Base-by-base conservation (phyloP, 768 basidiomycete genomes). In the Crassisporium funariophilum region DNA sequence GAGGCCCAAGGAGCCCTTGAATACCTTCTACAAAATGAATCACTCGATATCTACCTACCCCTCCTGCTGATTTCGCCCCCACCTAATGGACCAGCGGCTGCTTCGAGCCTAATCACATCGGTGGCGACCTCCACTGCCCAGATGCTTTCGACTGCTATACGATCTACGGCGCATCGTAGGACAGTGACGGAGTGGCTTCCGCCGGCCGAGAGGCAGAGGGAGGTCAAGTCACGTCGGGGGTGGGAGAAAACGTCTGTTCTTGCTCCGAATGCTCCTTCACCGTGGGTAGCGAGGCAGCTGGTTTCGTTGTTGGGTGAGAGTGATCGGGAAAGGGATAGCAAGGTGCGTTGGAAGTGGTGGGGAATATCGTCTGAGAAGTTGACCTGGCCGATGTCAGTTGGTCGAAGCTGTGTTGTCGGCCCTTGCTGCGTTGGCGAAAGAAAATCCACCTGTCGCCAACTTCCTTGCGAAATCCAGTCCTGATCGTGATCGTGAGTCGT, bases 321-420 rank as follows among this genome's bases (percentile, higher is more conserved):
- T 13, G 38, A 46, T 11, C 35, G 50, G 27, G 55, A 55, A 29
- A 34, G 36, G 40, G 82, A 89, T 57, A 55, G 60, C 45, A 88
- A 87, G 76, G 83, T 78, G 19, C 6, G 53, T 41, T 16, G 9
- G 19, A n/a, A n/a, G n/a, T n/a, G n/a, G n/a, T n/a, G n/a, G n/a
- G 6, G n/a, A 29, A 17, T 23, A 8, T 27, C 15, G 23, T 22
- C 31, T 52, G 22, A 31, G 17, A 4, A 33, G n/a, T n/a, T n/a
- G n/a, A n/a, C n/a, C 47, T 16, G 5, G 4, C 4, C 2, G 31
- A 22, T 17, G 41, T 9, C 53, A 88, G 84, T 64, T 79, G 2
- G 83, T 88, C 60, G 88, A 88, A 62, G 82, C 84, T 0, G 79
- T 75, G 0, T 61, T 90, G 3, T 70, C 62, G 22, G 89, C 84